Conservation (phyloP, 2,329 filamentous ascomycete genomes). For the Harringtonia lauricola region DNA sequence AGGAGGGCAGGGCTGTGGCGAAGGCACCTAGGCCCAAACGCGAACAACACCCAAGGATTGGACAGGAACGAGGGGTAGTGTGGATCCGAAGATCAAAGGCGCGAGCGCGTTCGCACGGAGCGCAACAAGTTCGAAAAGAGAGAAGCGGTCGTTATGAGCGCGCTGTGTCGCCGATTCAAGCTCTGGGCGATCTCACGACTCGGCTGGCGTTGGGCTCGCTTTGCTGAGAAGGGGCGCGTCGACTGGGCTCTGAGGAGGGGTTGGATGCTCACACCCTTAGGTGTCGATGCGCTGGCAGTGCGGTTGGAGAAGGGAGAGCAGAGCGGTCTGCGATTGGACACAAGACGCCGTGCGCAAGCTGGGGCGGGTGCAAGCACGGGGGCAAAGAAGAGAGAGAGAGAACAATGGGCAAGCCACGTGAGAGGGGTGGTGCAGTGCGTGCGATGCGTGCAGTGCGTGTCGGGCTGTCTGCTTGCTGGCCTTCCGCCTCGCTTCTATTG, state of each 20-base stretch:
- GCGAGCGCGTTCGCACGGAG: too few relatives aligned
- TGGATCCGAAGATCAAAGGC: neutral
- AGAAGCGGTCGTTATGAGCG: too few relatives aligned
- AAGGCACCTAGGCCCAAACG: neutral
- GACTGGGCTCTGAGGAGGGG: slow-evolving; percentile 30
- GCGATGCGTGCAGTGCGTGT: too few relatives aligned
- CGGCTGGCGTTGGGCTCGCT: slow-evolving; percentile 2
- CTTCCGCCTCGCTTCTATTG: too few relatives aligned
- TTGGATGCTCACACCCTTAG: slow-evolving; percentile 30
- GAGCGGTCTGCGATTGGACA: slow-evolving; percentile 39
- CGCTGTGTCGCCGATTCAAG: too few relatives aligned
- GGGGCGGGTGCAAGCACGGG: too few relatives aligned
- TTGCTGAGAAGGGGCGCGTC: neutral
- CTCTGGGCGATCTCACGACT: neutral
- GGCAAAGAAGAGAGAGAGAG: too few relatives aligned
- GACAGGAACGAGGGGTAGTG: neutral
- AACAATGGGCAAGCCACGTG: too few relatives aligned
- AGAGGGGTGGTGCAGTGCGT: too few relatives aligned
- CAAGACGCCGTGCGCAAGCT: slow-evolving; percentile 49
- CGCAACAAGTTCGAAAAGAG: too few relatives aligned
- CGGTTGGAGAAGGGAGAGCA: slow-evolving; percentile 37
- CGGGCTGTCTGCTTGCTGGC: too few relatives aligned
- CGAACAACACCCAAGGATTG: neutral
- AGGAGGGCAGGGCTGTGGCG: neutral
- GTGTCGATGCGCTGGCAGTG: slow-evolving; percentile 52